phyloP scores from a whole-genome alignment of 2,329 filamentous ascomycete genomes.

The Leptographium procerum region DNA sequence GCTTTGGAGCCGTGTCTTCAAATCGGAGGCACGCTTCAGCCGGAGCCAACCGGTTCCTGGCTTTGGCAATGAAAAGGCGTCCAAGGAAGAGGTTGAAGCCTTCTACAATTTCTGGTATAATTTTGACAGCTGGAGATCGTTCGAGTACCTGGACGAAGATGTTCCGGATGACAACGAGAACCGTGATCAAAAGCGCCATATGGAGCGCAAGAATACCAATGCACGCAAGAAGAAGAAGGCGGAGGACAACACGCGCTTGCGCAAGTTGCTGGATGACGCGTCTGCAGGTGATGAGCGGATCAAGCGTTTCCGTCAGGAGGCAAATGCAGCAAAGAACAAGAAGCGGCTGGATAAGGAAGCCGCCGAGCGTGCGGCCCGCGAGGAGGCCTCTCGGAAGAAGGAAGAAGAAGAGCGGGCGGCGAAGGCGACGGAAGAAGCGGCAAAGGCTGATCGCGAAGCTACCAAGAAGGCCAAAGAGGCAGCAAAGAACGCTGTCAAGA shows the following conservation, averaged over 20 bases:
- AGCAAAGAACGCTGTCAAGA: slow-evolving; percentile 97
- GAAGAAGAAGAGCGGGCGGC: slow-evolving; percentile 69
- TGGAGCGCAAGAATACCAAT: slow-evolving; percentile 97
- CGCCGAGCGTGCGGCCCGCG: slow-evolving; percentile 73
- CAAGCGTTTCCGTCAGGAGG: slow-evolving; percentile 90
- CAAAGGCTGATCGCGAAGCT: slow-evolving; percentile 73
- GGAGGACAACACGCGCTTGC: slow-evolving; percentile 85
- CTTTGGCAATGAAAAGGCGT: slow-evolving; percentile 74
- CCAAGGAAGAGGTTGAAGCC: slow-evolving; percentile 78
- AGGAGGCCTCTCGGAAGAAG: slow-evolving; percentile 76
- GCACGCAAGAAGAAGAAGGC: slow-evolving; percentile 99
- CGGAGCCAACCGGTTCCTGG: slow-evolving; percentile 78
- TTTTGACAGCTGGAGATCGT: slow-evolving; percentile 95
- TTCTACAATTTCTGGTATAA: slow-evolving; percentile 99
- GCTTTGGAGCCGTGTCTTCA: slow-evolving; percentile 83
- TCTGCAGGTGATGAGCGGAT: slow-evolving; percentile 84
- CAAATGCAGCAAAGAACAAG: slow-evolving; percentile 92
- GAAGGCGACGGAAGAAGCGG: slow-evolving; percentile 75
- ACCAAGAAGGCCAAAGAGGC: slow-evolving; percentile 97
- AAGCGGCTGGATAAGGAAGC: slow-evolving; percentile 84
- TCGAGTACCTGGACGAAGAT: slow-evolving; percentile 98
- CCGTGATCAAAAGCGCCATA: slow-evolving; percentile 96
- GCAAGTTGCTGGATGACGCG: slow-evolving; percentile 79
- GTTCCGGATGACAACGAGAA: slow-evolving; percentile 98
- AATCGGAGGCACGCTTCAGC: slow-evolving; percentile 85